Percentiles rank a stretch among this genome's conserved stretches.
Conservation (phyloP, 2,329 filamentous ascomycete genomes). For the Ophiostoma piceae region DNA sequence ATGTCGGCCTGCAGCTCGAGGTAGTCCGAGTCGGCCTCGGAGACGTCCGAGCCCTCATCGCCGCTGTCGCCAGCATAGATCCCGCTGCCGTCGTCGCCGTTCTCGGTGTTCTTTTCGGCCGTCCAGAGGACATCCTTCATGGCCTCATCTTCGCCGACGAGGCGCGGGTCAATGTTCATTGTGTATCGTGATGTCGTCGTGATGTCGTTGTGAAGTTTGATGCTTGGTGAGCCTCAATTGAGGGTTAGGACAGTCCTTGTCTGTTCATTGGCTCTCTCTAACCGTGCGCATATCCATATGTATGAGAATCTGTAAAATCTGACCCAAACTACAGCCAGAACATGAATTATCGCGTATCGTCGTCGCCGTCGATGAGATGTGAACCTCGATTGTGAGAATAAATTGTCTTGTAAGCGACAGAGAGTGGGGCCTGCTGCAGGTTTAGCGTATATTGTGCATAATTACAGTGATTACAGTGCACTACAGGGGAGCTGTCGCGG, state of each 20-base stretch:
- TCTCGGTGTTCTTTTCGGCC: background rate
- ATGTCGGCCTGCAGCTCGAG: slow-evolving; percentile 39
- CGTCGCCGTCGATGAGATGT: background rate
- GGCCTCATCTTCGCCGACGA: background rate
- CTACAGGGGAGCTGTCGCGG: background rate
- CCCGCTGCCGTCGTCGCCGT: slow-evolving; percentile 15
- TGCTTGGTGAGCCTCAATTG: background rate
- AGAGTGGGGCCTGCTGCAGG: background rate
- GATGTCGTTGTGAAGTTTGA: background rate
- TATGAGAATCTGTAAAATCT: background rate
- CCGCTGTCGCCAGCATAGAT: slow-evolving; percentile 22
- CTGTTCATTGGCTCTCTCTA: background rate
- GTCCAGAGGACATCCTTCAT: background rate
- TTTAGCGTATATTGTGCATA: background rate
- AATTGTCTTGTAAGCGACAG: slow-evolving; percentile 7
- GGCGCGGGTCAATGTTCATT: slow-evolving; percentile 12
- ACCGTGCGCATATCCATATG: background rate
- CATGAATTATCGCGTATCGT: background rate
- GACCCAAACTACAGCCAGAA: background rate
- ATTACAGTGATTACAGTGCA: background rate
- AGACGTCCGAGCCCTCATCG: slow-evolving; percentile 30
- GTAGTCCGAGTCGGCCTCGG: slow-evolving; percentile 41
- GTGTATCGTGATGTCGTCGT: background rate
- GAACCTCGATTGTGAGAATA: background rate
- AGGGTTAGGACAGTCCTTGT: background rate